These are phyloP conservation scores for Yarrowia divulgata DNA, from an alignment of 805 yeast genomes.

Conservation along the genomic window DNA sequence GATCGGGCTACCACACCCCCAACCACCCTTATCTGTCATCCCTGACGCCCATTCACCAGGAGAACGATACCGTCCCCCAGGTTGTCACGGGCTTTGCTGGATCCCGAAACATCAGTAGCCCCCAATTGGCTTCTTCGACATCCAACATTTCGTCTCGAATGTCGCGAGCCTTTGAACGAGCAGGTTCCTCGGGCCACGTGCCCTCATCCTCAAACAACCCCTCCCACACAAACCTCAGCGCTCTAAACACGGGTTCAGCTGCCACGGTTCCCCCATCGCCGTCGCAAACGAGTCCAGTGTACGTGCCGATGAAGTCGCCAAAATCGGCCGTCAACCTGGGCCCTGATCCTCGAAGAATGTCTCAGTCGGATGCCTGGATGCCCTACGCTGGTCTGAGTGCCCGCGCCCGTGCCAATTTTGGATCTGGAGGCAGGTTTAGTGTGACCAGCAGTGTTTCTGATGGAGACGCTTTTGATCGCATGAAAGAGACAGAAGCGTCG, in stretches of 20 bases:
- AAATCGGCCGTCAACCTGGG: slow-evolving; percentile 27
- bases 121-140: slow-evolving; percentile 27
- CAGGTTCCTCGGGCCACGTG: slow-evolving; percentile 29
- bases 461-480: slow-evolving; percentile 35
- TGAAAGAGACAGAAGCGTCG: slow-evolving; percentile 23
- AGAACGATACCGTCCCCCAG: slow-evolving; percentile 25
- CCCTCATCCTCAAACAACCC: slow-evolving; percentile 6
- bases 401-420: slow-evolving; percentile 35
- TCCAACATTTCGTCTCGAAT: slow-evolving; percentile 36
- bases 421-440: slow-evolving; percentile 31
- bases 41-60: slow-evolving; percentile 33
- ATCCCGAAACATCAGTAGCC: slow-evolving; percentile 32
- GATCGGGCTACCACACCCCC: slow-evolving; percentile 37
- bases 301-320: slow-evolving; percentile 34
- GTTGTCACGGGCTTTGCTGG: slow-evolving; percentile 34
- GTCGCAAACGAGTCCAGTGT: slow-evolving; percentile 26
- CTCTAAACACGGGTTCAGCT: slow-evolving; percentile 11
- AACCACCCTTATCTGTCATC: slow-evolving; percentile 28
- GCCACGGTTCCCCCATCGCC: slow-evolving; percentile 12
- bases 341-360: slow-evolving; percentile 36
- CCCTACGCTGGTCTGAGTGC: slow-evolving; percentile 39
- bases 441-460: slow-evolving; percentile 27
- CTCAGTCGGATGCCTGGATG: slow-evolving; percentile 38
- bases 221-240: slow-evolving; percentile 29
- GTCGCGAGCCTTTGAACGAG: slow-evolving; percentile 39